phyloP scores from a whole-genome alignment of 768 basidiomycete genomes.

The Ramaria sp. region DNA sequence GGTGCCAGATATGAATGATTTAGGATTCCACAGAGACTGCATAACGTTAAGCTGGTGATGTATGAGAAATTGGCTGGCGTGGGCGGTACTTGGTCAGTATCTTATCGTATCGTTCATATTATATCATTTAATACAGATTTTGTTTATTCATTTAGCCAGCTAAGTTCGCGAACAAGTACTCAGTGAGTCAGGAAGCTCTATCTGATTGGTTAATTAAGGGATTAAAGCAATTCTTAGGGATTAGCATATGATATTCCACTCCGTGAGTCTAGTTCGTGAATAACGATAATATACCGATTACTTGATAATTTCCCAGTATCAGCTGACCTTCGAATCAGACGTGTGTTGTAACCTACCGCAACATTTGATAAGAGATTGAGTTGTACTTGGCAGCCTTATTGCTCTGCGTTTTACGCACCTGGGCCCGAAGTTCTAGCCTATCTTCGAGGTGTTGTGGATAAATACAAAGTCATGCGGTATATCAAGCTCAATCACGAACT shows the following conservation, averaged over 20 bases:
- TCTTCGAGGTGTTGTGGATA: conserved; percentile 41
- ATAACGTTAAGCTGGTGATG: conserved; percentile 42
- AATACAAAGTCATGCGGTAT: conserved; percentile 40
- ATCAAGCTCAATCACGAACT: conserved; percentile 49
- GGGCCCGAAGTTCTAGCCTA: conserved; percentile 50
- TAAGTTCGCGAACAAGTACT: conserved; percentile 35
- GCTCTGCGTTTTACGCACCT: conserved; percentile 51
- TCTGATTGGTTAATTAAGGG: neutral
- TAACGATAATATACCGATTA: neutral
- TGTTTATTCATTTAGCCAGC: neutral
- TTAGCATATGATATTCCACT: conserved; percentile 51
- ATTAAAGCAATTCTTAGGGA: conserved; percentile 23
- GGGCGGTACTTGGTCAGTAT: conserved; percentile 46
- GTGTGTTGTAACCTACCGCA: conserved; percentile 16
- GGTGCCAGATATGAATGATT: conserved; percentile 54
- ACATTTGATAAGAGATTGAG: neutral
- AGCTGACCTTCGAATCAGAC: conserved; percentile 46
- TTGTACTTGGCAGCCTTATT: conserved; percentile 33
- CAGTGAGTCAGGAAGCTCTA: conserved; percentile 21
- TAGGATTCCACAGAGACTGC: conserved; percentile 42
- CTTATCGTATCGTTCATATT: conserved; percentile 8
- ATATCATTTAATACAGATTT: neutral
- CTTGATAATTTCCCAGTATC: conserved; percentile 29
- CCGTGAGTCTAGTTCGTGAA: conserved; percentile 23
- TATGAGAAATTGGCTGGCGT: conserved; percentile 51